Base-by-base conservation (phyloP, 495 filamentous ascomycete genomes). In the Hypoxylon rickii region DNA sequence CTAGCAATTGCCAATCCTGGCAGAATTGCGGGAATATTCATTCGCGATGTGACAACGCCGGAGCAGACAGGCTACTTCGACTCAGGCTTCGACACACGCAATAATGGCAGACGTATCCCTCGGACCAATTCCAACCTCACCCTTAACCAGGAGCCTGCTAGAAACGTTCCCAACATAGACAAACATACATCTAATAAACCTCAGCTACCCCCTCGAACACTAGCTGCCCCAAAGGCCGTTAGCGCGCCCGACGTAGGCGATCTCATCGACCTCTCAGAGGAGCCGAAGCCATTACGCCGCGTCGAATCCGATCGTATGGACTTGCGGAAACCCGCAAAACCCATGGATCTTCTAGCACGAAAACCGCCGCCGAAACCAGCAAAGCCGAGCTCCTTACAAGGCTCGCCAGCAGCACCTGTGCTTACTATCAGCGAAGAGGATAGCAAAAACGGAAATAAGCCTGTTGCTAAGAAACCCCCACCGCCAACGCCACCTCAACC, bases 41-140 rank as follows among this genome's bases (percentile, higher is more conserved):
- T 99, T 53, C 83, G 94, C 17, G 95, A 99, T 70, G 87, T 97
- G 15, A 97, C 95, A 0, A 96, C 90, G 0, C 76, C 86, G 4
- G 76, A 83, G 10, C 75, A 75, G 32, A 78, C 79, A 24, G 78
- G 82, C 2, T 96, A 92, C 66, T 95, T 96, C 63, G 89, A 96
- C 52, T 76, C 86, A 3, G 82, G 87, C 0, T 81, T 85, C 48
- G 73, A 72, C 2, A 53, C 45, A n/a, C 31, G 39, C 24, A 55
- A 39, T 22, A 41, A 22, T 47, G 61, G 39, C 12, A 22, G 22
- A 16, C 26, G 42, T 56, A 61, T 19, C 47, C 40, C 42, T 1
- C 51, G 39, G 45, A 42, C 37, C n/a, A 44, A 39, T 24, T 34
- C 64, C 8, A 31, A 31, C 12, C 12, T 41, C 26, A 17, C n/a